Evolutionary conservation across 345 rosid genomes (phyloP), one percentile per base, ranked within the genome.

Genomic region (Hypericum perforatum): DNA sequence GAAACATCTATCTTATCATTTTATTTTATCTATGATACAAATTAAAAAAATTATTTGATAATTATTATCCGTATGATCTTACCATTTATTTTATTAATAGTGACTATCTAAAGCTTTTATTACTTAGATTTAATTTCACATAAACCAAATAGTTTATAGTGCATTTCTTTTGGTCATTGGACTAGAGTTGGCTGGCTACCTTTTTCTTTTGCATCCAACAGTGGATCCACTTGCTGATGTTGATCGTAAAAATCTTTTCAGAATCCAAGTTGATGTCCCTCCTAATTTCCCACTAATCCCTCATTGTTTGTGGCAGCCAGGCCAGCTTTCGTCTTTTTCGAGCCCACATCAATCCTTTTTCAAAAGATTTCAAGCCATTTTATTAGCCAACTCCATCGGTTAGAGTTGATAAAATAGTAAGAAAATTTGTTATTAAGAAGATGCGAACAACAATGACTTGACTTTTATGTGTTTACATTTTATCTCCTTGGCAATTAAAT

Each of bases 191-290:
- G 32, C 50, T 58, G 36, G n/a, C n/a, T n/a, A n/a, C n/a, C 37
- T 53, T 52, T 6, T 12, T 67, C 63, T 71, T 69, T 37, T 15
- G 0, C 45, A 36, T 59, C 58, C 60, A 49, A 53, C 56, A 58
- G 62, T 66, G 65, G 50, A 63, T 67, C 76, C 85, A 76, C 76
- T 74, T 65, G 63, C 68, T 58, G 58, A 52, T 71, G 62, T 65
- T 76, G 60, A 69, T 66, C 67, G 59, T 16, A 57, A 22, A 22
- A 43, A 44, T 49, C 39, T 46, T 56, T 49, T 50, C 46, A 56
- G 39, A 7, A 59, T 56, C 59, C 59, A 51, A 50, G 54, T 63
- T 4, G 2, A 22, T 1, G 32, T 22, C 32, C 63, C 56, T 64
- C 63, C 60, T 57, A 54, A 51, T 60, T 56, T 37, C 54, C 74